Evolutionary conservation across 2,329 filamentous ascomycete genomes (phyloP), one percentile per base, ranked within the genome.

Genomic region (Chaetomium globosum): DNA sequence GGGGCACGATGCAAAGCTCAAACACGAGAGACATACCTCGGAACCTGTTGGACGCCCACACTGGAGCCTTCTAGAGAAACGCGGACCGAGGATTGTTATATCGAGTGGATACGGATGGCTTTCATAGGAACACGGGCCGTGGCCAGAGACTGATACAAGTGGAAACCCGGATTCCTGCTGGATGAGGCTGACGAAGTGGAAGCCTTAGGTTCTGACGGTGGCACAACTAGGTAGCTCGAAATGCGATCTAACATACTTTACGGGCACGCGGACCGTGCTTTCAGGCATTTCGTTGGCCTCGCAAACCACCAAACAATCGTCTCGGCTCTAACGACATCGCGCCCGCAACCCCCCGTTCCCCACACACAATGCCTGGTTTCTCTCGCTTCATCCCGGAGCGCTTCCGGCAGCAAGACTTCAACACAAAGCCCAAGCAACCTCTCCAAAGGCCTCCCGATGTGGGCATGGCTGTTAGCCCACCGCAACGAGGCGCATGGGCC

Each of bases 381-480:
- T 21, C 56, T 59, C 43, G 43, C 19, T 9, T 23, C 39, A 6
- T 49, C 9, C 26, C 49, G 43, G 23, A 59, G 28, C 13, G 26
- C 43, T 51, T 39, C 51, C 33, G 59, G 21, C 31, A 43, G 9
- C 30, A 48, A 46, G 9, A 2, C 8, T 12, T 21, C 46, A 33
- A 26, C 10, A 0, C 33, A 54, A 43, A 36, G 7, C 13, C 16
- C 31, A 48, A n/a, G 23, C 56, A 49, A 16, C 13, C 13, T 23
- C 13, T 43, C n/a, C 26, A 26, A 30, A 23, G 8, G 21, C 28
- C 53, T 4, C 58, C 53, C 31, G 39, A 39, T 10, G 61, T 60
- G 19, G 19, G 51, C 65, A 23, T 65, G 52, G 59, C 63, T 56
- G 33, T 55, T 58, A 31, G 67, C 48, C 21, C 63, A 61, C 46